Base-by-base conservation (phyloP, 164 flowering plant species). In the Berberis thunbergii region DNA sequence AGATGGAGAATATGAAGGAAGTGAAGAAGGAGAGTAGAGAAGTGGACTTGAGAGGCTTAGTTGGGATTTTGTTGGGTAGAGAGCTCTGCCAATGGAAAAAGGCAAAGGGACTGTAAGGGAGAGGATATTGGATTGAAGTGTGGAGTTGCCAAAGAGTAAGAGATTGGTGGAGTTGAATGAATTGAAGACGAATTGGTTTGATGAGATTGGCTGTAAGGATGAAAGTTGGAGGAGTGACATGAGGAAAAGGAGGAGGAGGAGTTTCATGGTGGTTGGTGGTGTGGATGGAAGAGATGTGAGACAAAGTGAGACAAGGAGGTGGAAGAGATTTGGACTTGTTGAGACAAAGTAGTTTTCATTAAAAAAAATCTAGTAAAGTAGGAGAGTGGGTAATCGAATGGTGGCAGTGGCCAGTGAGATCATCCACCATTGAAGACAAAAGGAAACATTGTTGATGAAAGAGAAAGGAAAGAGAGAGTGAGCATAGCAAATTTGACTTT, bases 1-100 rank as follows among this genome's bases (percentile, higher is more conserved):
- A 81, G 70, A 86, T 83, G 55, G 89, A 67, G 74, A 86, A 86
- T 59, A 84, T 84, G 73, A 86, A 86, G 26, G 87, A 84, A 7
- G 89, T 80, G 2, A 78, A 86, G 54, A 86, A 86, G 2, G 86
- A 84, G 3, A 74, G 74, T 1, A 77, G 67, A 12, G 52, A 3
- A 3, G 85, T 62, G 0, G 84, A 75, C 39, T 75, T 80, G 2
- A 79, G 73, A 0, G 40, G 12, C 54, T 69, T 81, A 4, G 86
- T 70, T 8, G 71, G 75, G 61, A 86, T 76, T 52, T 71, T 79
- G 73, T 2, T 0, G 75, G 76, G 77, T 70, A 79, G 0, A 86
- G 80, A 62, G 80, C 86, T 0, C 89, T 79, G 26, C 93, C 89
- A n/a, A 77, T 73, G 5, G 77, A 58, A 74, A 75, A 77, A 44